phyloP scores from a whole-genome alignment of 345 rosid species.

The Syzygium aromaticum region DNA sequence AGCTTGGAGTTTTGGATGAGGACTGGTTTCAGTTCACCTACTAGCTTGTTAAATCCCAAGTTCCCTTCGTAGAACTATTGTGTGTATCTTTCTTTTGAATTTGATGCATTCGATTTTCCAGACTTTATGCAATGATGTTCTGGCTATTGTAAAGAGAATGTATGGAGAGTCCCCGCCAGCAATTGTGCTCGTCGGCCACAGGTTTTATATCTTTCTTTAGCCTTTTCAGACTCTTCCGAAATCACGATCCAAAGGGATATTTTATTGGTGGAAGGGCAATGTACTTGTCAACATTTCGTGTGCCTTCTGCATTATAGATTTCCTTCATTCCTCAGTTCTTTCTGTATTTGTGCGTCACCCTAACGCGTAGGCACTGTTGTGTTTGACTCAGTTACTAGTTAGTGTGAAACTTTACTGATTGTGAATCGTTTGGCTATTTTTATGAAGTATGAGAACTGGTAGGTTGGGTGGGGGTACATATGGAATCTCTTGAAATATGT shows the following conservation, averaged over 20 bases:
- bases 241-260: background rate
- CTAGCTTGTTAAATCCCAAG: background rate
- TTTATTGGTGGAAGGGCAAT: background rate
- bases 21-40: background rate
- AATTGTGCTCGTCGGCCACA: conserved; percentile 91
- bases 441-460: background rate
- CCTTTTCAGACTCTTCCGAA: background rate
- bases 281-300: background rate
- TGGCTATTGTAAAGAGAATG: conserved; percentile 66
- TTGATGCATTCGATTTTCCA: conserved; percentile 27
- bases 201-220: conserved; percentile 28
- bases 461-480: background rate
- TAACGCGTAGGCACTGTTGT: background rate
- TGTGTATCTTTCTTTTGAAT: background rate
- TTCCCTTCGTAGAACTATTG: background rate
- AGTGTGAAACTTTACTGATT: background rate
- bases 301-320: background rate
- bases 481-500: background rate
- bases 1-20: background rate
- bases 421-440: background rate
- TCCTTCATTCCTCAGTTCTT: background rate
- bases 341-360: background rate
- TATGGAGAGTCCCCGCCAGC: conserved; percentile 91
- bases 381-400: background rate
- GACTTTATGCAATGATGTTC: conserved; percentile 90